Conservation (phyloP, 1,284 basidiomycete species). For the Irpex lacteus region DNA sequence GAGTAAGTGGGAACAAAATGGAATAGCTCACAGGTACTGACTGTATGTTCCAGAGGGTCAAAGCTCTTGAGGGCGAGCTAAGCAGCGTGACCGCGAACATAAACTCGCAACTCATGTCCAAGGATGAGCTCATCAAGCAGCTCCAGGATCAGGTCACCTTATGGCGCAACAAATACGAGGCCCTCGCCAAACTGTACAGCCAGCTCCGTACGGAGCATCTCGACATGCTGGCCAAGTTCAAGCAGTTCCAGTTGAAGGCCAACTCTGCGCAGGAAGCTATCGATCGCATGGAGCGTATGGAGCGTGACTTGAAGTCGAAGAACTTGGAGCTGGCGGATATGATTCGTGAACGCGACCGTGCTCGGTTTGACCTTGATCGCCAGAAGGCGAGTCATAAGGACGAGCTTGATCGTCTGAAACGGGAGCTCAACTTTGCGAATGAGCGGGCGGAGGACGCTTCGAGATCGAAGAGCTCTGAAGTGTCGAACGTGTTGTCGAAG, state of each 20-base stretch:
- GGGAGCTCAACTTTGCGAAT: constrained; percentile 96
- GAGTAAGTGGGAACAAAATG: constrained; percentile 45
- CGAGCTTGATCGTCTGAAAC: constrained; percentile 89
- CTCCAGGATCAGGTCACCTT: constrained; percentile 95
- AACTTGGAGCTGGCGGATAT: constrained; percentile 98
- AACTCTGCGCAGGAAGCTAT: constrained; percentile 99
- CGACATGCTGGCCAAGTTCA: constrained; percentile 96
- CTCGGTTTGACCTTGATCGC: constrained; percentile 95
- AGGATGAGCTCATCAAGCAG: constrained; percentile 95
- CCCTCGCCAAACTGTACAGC: constrained; percentile 97
- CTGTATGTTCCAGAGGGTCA: constrained; percentile 69
- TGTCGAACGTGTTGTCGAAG: constrained; percentile 84
- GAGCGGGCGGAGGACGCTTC: constrained; percentile 95
- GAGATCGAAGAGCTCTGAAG: constrained; percentile 90
- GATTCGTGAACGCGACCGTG: constrained; percentile 96
- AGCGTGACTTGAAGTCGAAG: constrained; percentile 96
- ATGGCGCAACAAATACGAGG: constrained; percentile 99
- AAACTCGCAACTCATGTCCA: constrained; percentile 84
- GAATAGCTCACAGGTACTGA: background rate
- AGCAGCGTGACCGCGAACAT: constrained; percentile 78
- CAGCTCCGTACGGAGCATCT: constrained; percentile 97
- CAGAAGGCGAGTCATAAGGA: constrained; percentile 95
- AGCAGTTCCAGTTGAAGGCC: constrained; percentile 96
- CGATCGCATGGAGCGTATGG: constrained; percentile 99
- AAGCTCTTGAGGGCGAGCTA: constrained; percentile 93